Evolutionary conservation across 352 stramenopile genomes (phyloP).

Genomic region (Aphanomyces astaci): DNA sequence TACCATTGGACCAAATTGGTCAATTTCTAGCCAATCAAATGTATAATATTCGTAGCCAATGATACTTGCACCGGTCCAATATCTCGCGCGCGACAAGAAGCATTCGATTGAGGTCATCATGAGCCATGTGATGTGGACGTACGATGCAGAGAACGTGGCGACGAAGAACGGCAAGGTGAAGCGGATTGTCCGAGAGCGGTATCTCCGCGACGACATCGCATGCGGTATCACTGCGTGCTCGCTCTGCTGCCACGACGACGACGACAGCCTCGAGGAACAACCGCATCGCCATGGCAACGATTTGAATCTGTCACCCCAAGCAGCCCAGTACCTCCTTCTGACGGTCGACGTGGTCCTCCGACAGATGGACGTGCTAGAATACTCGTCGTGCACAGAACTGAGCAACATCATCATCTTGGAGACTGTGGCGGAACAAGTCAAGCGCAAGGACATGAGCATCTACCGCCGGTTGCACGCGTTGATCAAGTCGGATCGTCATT

Average conservation of each 20-base stretch:
- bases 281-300: conserved; percentile 46
- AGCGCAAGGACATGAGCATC: conserved; percentile 78
- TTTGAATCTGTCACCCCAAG: conserved; percentile 50
- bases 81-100: not conserved
- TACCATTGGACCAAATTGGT: not conserved
- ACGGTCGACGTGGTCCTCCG: conserved; percentile 86
- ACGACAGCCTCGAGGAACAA: conserved; percentile 46
- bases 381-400: conserved; percentile 53
- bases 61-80: not conserved
- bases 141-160: conserved; percentile 69
- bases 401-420: conserved; percentile 85
- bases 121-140: conserved; percentile 44
- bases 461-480: conserved; percentile 86
- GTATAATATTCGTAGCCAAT: conserved; percentile 2
- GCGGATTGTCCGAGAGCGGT: conserved; percentile 76
- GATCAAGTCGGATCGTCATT: conserved; percentile 78
- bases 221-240: conserved; percentile 54
- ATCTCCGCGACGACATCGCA: conserved; percentile 82
- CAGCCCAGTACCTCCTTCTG: conserved; percentile 66
- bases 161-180: conserved; percentile 75
- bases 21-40: not conserved
- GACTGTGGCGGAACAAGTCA: conserved; percentile 86
- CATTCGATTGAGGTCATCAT: not conserved
- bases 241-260: conserved; percentile 49
- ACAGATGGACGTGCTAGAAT: conserved; percentile 87